Percentiles rank a stretch among this genome's conserved stretches.
These are phyloP conservation scores for Pulicaria dysenterica DNA, from an alignment of 129 eudicot species.

Conservation along the genomic window DNA sequence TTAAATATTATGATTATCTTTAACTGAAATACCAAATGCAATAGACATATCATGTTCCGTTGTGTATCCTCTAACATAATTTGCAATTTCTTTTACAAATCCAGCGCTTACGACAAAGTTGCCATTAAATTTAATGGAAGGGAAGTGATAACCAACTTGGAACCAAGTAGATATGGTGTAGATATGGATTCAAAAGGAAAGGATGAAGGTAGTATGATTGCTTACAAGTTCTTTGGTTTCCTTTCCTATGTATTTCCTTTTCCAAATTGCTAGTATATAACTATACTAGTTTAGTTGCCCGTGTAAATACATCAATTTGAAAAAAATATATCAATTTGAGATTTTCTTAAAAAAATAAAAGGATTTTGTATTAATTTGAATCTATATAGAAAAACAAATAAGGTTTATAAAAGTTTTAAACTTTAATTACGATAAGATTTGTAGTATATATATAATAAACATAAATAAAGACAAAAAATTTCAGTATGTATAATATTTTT, in stretches of 20 bases:
- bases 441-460: no score
- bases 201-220: conserved; percentile 49
- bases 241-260: background rate
- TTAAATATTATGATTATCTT: conserved; percentile 35
- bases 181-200: conserved; percentile 34
- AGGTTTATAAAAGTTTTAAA: no score
- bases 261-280: background rate
- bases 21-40: conserved; percentile 26
- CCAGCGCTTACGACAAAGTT: conserved; percentile 84
- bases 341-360: no score
- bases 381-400: no score
- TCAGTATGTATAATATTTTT: no score
- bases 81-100: conserved; percentile 35
- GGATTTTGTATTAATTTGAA: no score
- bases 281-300: no score
- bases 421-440: no score
- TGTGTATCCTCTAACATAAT: conserved; percentile 28
- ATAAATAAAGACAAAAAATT: no score
- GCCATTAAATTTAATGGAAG: conserved; percentile 60
- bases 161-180: conserved; percentile 45
- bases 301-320: no score
- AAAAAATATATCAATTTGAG: no score
- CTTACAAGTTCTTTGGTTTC: conserved; percentile 10
- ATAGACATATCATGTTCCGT: conserved; percentile 17
- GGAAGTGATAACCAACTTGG: conserved; percentile 78